Evolutionary conservation across 2,329 filamentous ascomycete species (phyloP).

Genomic region (Neurospora sp.): DNA sequence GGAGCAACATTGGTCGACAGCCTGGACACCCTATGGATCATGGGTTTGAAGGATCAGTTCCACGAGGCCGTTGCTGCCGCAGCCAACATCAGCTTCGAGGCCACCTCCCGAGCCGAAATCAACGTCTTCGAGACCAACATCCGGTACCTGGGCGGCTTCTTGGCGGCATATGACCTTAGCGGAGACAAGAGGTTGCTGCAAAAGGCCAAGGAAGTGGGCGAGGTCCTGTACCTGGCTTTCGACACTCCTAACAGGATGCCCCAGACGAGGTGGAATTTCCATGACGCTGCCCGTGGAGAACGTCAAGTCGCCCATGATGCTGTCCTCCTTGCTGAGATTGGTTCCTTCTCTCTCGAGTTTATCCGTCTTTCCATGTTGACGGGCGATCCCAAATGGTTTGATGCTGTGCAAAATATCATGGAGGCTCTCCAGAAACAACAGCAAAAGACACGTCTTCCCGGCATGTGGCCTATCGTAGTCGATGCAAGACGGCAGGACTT

Average conservation of each 20-base stretch:
- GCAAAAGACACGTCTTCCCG: slow-evolving; percentile 55
- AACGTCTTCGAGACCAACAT: slow-evolving; percentile 24
- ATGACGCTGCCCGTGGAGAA: slow-evolving; percentile 20
- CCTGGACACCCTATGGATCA: slow-evolving; percentile 46
- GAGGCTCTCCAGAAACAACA: slow-evolving; percentile 56
- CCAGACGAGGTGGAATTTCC: slow-evolving; percentile 44
- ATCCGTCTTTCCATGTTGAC: slow-evolving; percentile 60
- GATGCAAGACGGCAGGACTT: slow-evolving; percentile 44
- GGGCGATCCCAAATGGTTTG: slow-evolving; percentile 59
- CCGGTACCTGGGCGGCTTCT: slow-evolving; percentile 23
- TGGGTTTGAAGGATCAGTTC: slow-evolving; percentile 43
- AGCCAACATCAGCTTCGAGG: slow-evolving; percentile 37
- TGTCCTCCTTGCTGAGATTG: slow-evolving; percentile 30
- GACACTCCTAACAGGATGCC: slow-evolving; percentile 40
- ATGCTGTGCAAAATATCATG: slow-evolving; percentile 65
- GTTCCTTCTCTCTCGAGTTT: slow-evolving; percentile 60
- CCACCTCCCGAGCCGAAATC: slow-evolving; percentile 28
- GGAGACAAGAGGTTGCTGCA: slow-evolving; percentile 23
- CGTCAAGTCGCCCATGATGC: slow-evolving; percentile 22
- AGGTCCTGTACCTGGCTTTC: slow-evolving; percentile 36
- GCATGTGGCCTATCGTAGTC: slow-evolving; percentile 59
- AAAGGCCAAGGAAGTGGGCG: slow-evolving; percentile 35
- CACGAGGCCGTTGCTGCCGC: slow-evolving; percentile 36
- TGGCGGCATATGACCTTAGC: slow-evolving; percentile 21
- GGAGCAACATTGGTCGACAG: slow-evolving; percentile 14